Base-by-base conservation (phyloP, 2,329 filamentous ascomycete genomes). In the Emydomyces testavorans region DNA sequence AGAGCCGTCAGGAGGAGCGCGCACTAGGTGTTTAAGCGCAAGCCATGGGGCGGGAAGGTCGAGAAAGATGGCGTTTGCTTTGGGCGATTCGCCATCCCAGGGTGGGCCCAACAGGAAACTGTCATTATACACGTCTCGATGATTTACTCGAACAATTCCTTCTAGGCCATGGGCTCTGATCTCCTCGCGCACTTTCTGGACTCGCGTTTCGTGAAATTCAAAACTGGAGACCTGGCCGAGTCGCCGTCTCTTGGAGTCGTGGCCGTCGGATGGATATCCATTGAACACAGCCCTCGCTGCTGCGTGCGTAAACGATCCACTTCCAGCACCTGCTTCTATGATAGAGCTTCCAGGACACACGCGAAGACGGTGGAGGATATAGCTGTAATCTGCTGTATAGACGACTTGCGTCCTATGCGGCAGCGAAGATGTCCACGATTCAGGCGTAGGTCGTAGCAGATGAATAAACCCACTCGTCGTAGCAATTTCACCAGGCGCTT, bases 361-460 rank as follows among this genome's bases (percentile, higher is more conserved):
- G 45, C 70, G 64, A 44, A 74, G 61, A 26, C 70, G 62, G 53
- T 73, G 70, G 47, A 74, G 60, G 31, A 74, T 68, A 52, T 73
- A 74, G 59, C 71, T 73, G 62, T 73, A 74, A 54, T 74, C 71
- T 2, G 71, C 71, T 18, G 71, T 73, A 53, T 74, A 74, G 52
- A 74, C 71, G 29, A 74, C 71, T 56, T 74, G 71, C 6, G 71
- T 74, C 26, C 71, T 64, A 55, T 74, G 71, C 2, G 71, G 71
- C 32, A 74, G 62, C n/a, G 68, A 70, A 8, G 65, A 58, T 7
- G 71, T 74, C 71, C 71, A 74, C 7, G 65, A 64, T 52, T 74
- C 71, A 7, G 71, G 70, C 0, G 71, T 74, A 3, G 71, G 71
- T 44, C 65, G 67, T 26, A 73, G 58, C 4, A 74, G 52, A 53